Conservation (phyloP, 768 basidiomycete species). For the Cyclocybe aegerita region DNA sequence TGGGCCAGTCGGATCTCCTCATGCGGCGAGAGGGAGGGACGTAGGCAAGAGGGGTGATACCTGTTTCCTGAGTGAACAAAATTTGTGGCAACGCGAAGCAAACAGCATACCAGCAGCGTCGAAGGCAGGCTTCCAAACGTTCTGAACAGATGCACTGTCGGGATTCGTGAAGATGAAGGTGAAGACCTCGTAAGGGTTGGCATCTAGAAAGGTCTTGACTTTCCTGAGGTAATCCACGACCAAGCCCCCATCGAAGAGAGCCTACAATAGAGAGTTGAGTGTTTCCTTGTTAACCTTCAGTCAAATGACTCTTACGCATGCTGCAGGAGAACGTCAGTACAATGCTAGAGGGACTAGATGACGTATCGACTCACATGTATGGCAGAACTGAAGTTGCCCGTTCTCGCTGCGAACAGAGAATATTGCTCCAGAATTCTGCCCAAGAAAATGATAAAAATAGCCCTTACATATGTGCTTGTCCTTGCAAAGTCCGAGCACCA, state of each 20-base stretch:
- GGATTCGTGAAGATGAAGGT: constrained; percentile 70
- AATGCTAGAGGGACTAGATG: too few relatives aligned
- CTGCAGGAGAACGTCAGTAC: too few relatives aligned
- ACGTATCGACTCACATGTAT: constrained; percentile 42
- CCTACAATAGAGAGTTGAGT: constrained; percentile 14
- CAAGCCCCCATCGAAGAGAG: constrained; percentile 54
- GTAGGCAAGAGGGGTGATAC: constrained; percentile 45
- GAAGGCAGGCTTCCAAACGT: constrained; percentile 54
- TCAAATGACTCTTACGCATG: too few relatives aligned
- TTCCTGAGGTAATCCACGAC: constrained; percentile 46
- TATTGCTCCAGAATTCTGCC: not conserved
- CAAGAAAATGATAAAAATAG: not conserved
- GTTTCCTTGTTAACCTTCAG: not conserved
- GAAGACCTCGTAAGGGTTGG: constrained; percentile 65
- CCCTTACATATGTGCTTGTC: constrained; percentile 48
- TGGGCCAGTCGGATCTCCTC: constrained; percentile 56
- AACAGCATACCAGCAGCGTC: constrained; percentile 40
- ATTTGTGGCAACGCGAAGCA: not conserved
- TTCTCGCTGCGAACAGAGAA: constrained; percentile 25
- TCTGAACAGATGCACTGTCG: constrained; percentile 47
- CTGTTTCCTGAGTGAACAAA: constrained; percentile 17
- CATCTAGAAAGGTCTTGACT: constrained; percentile 55
- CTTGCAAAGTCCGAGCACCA: constrained; percentile 59
- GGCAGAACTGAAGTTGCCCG: constrained; percentile 62
- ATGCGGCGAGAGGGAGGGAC: constrained; percentile 48